Percentiles rank a stretch among this genome's conserved stretches.
Conservation (phyloP, 225 moss, liverwort and hornwort genomes). For the Bryum argenteum region DNA sequence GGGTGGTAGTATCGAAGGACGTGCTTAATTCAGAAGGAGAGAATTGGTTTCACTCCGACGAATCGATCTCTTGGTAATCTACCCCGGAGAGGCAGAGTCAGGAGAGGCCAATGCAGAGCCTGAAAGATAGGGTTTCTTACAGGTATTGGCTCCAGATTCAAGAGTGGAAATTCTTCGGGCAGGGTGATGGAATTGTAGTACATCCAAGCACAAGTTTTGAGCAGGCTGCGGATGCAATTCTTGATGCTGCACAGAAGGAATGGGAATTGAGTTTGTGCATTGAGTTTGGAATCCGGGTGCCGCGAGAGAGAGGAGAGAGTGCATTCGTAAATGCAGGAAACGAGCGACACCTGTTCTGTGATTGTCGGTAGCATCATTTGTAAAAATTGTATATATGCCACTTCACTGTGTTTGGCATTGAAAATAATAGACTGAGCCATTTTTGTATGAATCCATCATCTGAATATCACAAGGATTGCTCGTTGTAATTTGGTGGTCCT, state of each 20-base stretch:
- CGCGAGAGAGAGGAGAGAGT: conserved; percentile 9
- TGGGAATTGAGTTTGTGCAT: not conserved
- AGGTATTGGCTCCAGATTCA: not conserved
- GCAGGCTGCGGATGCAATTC: not conserved
- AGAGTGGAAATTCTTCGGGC: not conserved
- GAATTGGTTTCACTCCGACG: too few species aligned
- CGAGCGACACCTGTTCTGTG: not conserved
- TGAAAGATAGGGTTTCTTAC: not conserved
- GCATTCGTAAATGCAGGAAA: not conserved
- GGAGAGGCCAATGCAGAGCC: not conserved
- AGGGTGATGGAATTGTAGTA: not conserved
- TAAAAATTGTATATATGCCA: conserved; percentile 13
- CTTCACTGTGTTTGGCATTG: not conserved
- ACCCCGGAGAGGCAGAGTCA: not conserved
- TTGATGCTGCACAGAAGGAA: not conserved
- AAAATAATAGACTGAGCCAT: not conserved
- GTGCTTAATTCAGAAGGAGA: not conserved
- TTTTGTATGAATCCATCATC: conserved; percentile 20
- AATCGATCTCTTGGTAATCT: not conserved
- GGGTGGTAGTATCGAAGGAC: not conserved
- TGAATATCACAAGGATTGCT: not conserved
- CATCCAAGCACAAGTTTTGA: not conserved
- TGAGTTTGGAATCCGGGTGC: conserved; percentile 17
- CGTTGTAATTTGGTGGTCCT: not conserved
- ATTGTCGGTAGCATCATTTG: conserved; percentile 4